Base-by-base conservation (phyloP, 352 stramenopile genomes). In the Phytophthora litchii region DNA sequence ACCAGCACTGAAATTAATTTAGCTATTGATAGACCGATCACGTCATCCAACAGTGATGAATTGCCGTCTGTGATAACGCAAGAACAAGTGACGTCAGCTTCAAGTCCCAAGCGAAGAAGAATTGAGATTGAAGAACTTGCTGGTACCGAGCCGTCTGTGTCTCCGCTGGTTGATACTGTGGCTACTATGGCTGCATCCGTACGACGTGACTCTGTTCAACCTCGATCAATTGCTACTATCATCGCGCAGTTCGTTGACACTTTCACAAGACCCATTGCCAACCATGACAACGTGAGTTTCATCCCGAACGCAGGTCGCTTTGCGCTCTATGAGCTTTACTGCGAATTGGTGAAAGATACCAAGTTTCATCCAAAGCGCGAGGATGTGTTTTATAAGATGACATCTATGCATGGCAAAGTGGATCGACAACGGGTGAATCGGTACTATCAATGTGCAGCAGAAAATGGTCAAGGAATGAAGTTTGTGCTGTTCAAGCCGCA, bases 361-460 rank as follows among this genome's bases (percentile, higher is more conserved):
- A 58, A 29, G n/a, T 72, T 64, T 43, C 72, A 83, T 50, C 77
- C 74, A 3, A 83, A 76, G 20, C 65, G 64, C 8, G 59, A 77
- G 31, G 73, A 84, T 38, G 64, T 76, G 14, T 87, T 87, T 48
- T 87, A 87, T 62, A 87, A 87, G 51, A 81, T 87, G 61, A 84
- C 77, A 34, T 87, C 77, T 3, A 60, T 76, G 60, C 62, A 81
- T 46, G 65, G 77, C 29, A 82, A 83, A 66, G 67, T 87, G 10
- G 77, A 87, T 54, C 72, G 77, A 14, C 77, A 87, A 43, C 69
- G 77, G 1, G 72, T 84, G 16, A 76, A 78, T 32, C 67, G 77
- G 7, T 83, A 81, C 37, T 87, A 80, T 20, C 72, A 38, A 16
- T 75, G 55, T 35, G 38, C 9, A 42, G 32, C 25, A 3, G 47